Conservation (phyloP, 1,139 yeast genomes). For the Sugiyamaella neomexicana region DNA sequence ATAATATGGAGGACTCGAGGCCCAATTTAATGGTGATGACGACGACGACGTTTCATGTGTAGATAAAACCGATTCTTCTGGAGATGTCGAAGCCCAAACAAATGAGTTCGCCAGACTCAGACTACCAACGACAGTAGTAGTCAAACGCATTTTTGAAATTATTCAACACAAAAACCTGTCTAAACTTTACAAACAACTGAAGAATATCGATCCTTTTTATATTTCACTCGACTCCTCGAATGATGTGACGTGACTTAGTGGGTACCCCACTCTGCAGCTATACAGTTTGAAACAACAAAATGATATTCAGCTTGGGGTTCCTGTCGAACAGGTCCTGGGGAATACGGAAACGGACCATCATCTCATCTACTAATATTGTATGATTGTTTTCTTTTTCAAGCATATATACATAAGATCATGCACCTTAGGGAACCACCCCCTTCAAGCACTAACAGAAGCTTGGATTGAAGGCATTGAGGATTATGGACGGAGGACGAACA, state of each 20-base stretch:
- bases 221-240: neutral
- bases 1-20: constrained; percentile 28
- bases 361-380: constrained; percentile 7
- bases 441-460: neutral
- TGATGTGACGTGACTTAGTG: neutral
- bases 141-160: constrained; percentile 6
- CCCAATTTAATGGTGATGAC: constrained; percentile 21
- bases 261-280: neutral
- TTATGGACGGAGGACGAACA: too few relatives aligned
- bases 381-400: neutral
- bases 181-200: too few relatives aligned
- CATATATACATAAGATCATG: neutral
- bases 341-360: neutral
- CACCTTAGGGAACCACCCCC: neutral
- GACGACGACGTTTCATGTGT: constrained; percentile 3
- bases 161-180: neutral
- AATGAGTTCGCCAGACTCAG: constrained; percentile 8
- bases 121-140: constrained; percentile 7
- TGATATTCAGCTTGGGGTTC: neutral
- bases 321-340: neutral
- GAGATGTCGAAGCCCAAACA: constrained; percentile 9
- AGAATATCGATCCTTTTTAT: constrained; percentile 1
- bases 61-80: constrained; percentile 10
- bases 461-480: neutral
- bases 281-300: neutral